Evolutionary conservation across 257 asterid genomes (phyloP), one percentile per base, ranked within the genome.

Genomic region (Pogostemon cablin): DNA sequence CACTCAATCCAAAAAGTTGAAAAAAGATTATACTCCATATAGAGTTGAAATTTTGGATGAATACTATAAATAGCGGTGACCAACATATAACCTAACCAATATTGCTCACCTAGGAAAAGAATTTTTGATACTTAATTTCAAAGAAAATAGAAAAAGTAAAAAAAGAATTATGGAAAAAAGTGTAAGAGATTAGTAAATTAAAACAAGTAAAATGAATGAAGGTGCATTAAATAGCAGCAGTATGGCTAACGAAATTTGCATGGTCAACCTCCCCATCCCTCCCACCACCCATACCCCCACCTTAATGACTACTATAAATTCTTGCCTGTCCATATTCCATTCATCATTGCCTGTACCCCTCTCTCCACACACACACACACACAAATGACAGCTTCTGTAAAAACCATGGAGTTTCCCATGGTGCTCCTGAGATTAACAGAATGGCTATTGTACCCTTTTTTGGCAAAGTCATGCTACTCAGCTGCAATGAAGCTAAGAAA

Each of bases 341-440:
- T 47, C 52, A 47, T 38, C 11, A 55, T 3, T 41, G 39, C 4
- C 47, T 44, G 49, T 60, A 40, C 48, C 1, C 46, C 35, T 10
- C 65, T 57, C 48, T 4, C 35, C 2, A 8, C 38, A 20, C 37
- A 34, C 35, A 58, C 20, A 46, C 49, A 39, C 35, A 55, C 10
- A 0, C 0, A 44, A 49, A 84, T 76, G 84, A 63, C 80, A 66
- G 69, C 65, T 68, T 69, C 83, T 7, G 12, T 72, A 11, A 86
- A 83, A 80, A 71, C 81, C 58, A 82, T 83, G 89, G 91, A 85
- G 68, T 88, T 93, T 32, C 92, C 87, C 50, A 85, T 81, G 86
- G 69, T 86, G 2, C 74, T 93, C 0, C 77, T 84, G 43, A 75
- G 77, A 56, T 56, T 91, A 76, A 84, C 81, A 49, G 87, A 83